Conservation (phyloP, 1,139 yeast genomes). For the Magnusiomyces ingens region DNA sequence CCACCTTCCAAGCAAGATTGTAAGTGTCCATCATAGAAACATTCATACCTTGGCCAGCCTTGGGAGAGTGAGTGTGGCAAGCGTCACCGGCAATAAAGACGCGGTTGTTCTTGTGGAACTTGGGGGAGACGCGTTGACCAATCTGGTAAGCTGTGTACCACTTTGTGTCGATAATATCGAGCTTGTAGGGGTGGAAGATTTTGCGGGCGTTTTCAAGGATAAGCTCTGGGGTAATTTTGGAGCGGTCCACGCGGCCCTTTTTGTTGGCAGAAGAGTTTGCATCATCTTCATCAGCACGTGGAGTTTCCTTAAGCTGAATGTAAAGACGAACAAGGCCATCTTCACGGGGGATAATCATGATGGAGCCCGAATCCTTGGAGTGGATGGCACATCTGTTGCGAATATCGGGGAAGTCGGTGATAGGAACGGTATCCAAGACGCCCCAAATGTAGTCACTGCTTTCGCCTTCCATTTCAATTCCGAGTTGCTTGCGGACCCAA, state of each 20-base stretch:
- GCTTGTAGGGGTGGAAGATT: constrained; percentile 31
- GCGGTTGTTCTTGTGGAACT: constrained; percentile 26
- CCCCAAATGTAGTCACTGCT: constrained; percentile 38
- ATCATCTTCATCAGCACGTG: constrained; percentile 17
- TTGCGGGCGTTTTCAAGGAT: constrained; percentile 31
- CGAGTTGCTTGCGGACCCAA: constrained; percentile 33
- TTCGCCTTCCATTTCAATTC: constrained; percentile 34
- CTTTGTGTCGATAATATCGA: constrained; percentile 32
- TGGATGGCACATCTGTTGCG: constrained; percentile 35
- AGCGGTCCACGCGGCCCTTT: constrained; percentile 30
- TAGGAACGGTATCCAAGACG: constrained; percentile 35
- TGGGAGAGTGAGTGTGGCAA: constrained; percentile 39
- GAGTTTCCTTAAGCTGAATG: constrained; percentile 32
- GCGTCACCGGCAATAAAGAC: constrained; percentile 38
- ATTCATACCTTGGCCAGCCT: constrained; percentile 41
- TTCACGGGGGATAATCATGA: constrained; percentile 37
- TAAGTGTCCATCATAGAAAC: constrained; percentile 35
- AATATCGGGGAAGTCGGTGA: constrained; percentile 37
- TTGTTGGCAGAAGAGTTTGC: constrained; percentile 13
- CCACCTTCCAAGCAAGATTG: constrained; percentile 37
- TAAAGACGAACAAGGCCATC: constrained; percentile 34
- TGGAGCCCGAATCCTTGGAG: constrained; percentile 32
- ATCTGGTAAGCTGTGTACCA: constrained; percentile 39
- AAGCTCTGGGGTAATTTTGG: constrained; percentile 29
- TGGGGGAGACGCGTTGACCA: constrained; percentile 35